phyloP scores from a whole-genome alignment of 2,329 filamentous ascomycete species.

The Thielaviopsis populi region DNA sequence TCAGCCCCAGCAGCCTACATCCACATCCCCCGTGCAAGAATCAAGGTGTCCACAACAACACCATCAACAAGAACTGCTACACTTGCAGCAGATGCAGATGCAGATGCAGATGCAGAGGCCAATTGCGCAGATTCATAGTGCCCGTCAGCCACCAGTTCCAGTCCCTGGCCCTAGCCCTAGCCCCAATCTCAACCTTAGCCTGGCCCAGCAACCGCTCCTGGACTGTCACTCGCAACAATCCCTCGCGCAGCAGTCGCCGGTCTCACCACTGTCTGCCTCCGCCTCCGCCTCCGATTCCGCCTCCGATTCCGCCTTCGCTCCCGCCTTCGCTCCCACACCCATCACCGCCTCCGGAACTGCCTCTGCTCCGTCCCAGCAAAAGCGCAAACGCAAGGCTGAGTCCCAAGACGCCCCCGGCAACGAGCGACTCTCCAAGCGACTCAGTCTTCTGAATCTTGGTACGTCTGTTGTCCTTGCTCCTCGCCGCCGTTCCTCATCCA shows the following conservation, averaged over 20 bases:
- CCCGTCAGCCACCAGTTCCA: background rate
- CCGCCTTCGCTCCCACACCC: background rate
- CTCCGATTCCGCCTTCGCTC: constrained; percentile 12
- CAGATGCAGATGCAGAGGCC: background rate
- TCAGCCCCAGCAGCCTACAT: constrained; percentile 5
- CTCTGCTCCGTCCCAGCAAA: constrained; percentile 23
- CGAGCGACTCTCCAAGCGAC: constrained; percentile 68
- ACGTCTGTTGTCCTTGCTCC: constrained; percentile 23
- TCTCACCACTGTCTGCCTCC: constrained; percentile 2
- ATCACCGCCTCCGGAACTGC: background rate
- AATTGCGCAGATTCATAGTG: background rate
- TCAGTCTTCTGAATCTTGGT: constrained; percentile 75
- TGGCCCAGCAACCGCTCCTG: background rate
- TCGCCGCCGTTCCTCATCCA: constrained; percentile 9
- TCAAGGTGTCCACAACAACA: constrained; percentile 1
- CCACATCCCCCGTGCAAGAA: background rate
- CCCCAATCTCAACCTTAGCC: too few relatives aligned
- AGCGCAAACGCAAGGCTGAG: constrained; percentile 37
- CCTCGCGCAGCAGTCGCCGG: background rate
- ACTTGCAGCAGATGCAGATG: background rate
- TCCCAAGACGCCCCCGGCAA: constrained; percentile 36
- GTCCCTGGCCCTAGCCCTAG: too few relatives aligned
- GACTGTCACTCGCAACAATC: background rate
- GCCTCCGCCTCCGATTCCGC: constrained; percentile 18
- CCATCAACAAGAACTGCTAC: constrained; percentile 4